Base-by-base conservation (phyloP, 495 filamentous ascomycete genomes). In the Terfezia claveryi region DNA sequence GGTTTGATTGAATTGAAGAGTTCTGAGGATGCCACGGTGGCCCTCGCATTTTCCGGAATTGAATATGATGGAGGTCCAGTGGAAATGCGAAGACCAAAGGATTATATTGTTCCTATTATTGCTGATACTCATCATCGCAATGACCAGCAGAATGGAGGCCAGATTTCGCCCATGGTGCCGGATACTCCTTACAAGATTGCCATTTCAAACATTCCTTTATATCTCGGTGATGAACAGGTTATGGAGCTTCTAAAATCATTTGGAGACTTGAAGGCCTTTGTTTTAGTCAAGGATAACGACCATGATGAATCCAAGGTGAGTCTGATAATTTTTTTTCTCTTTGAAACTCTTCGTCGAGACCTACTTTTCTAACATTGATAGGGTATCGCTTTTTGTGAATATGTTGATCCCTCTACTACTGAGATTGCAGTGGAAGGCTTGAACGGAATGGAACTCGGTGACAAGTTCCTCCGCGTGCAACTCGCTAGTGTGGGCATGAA, bases 301-400 rank as follows among this genome's bases (percentile, higher is more conserved):
- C 88, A 87, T 10, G 87, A 89, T 51, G 81, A 91, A 68, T 94
- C 87, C 54, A 74, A 86, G 64, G 87, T 94, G 76, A 73, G 84
- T 74, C 11, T 17, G n/a, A 20, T 1, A 51, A 20, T 20, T 51
- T 51, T 32, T 5, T 54, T 37, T 5, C 8, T 4, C 52, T 37
- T 23, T 53, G 9, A 32, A 16, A 56, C 38, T 59, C 32, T 54
- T 60, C 52, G 38, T 54, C 37, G n/a, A 23, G 51, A 58, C 23
- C 16, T 56, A 44, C 41, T 54, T 37, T n/a, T 36, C 17, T 49
- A 50, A 49, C 38, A 38, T 50, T 41, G 38, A 38, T 56, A 94
- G 87, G 92, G 91, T 16, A 85, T 98, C 64, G 91, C 91, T 2
- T 98, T 96, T 73, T 91, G 86, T 69, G 92, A 96, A 72, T 98